These are phyloP conservation scores for Pezicula neosporulosa DNA, from an alignment of 2,329 filamentous ascomycete species.

Conservation along the genomic window DNA sequence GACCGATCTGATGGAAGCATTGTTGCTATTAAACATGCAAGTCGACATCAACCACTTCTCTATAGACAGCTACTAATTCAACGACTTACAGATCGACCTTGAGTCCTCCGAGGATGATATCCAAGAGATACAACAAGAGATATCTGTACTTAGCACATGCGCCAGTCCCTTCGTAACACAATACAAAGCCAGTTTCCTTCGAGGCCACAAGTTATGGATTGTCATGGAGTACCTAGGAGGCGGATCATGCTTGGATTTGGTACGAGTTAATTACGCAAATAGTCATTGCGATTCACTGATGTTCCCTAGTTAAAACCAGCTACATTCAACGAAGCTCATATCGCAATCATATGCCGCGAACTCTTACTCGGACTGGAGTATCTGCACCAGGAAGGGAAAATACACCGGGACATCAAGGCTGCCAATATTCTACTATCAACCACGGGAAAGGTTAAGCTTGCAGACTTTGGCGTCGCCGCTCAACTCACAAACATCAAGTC, in stretches of 20 bases:
- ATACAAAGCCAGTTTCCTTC: constrained; percentile 95
- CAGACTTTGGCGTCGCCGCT: constrained; percentile 95
- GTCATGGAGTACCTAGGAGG: constrained; percentile 98
- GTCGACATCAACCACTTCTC: constrained; percentile 26
- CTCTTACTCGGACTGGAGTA: constrained; percentile 89
- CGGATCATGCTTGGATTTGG: constrained; percentile 90
- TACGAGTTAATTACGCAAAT: constrained; percentile 38
- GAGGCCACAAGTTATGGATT: constrained; percentile 97
- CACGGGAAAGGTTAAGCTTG: constrained; percentile 86
- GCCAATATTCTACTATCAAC: constrained; percentile 94
- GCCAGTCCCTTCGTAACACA: constrained; percentile 91
- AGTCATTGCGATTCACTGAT: constrained; percentile 10
- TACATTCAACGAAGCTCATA: constrained; percentile 82
- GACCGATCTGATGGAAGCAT: constrained; percentile 87
- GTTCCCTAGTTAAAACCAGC: constrained; percentile 75
- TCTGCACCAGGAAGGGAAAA: constrained; percentile 89
- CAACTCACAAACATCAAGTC: constrained; percentile 98
- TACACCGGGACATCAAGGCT: constrained; percentile 95
- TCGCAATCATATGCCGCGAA: constrained; percentile 91
- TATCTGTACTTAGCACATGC: constrained; percentile 91
- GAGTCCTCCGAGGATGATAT: constrained; percentile 99
- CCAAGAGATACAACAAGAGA: constrained; percentile 96
- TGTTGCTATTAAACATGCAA: constrained; percentile 93
- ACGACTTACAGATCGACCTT: constrained; percentile 77
- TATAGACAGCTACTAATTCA: constrained; percentile 8